phyloP scores from a whole-genome alignment of 2,329 filamentous ascomycete species.

The Diaporthe citrichinensis region DNA sequence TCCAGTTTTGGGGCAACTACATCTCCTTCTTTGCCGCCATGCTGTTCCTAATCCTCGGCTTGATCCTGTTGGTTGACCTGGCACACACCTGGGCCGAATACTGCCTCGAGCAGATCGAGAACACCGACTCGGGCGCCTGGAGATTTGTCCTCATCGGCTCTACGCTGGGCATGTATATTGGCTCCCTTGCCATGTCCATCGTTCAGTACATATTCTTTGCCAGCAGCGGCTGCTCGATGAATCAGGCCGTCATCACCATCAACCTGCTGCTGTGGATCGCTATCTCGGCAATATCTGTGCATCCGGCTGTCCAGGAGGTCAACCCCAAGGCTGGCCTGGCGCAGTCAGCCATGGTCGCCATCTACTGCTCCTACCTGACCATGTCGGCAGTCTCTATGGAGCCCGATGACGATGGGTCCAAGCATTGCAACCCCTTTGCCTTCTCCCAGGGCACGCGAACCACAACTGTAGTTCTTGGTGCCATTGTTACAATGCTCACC shows the following conservation, averaged over 20 bases:
- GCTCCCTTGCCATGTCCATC: constrained; percentile 92
- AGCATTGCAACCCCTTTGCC: constrained; percentile 92
- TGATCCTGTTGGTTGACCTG: constrained; percentile 93
- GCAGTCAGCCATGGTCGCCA: constrained; percentile 96
- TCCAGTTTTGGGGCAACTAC: constrained; percentile 96
- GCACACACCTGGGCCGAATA: constrained; percentile 98
- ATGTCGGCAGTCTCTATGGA: constrained; percentile 99
- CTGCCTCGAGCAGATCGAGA: constrained; percentile 93
- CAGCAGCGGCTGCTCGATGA: constrained; percentile 86
- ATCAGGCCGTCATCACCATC: constrained; percentile 94
- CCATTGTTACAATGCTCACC: constrained; percentile 95
- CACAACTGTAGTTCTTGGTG: constrained; percentile 91
- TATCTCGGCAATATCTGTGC: constrained; percentile 88
- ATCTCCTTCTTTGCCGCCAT: constrained; percentile 90
- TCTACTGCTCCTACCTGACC: constrained; percentile 98
- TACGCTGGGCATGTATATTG: constrained; percentile 93
- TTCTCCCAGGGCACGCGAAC: constrained; percentile 88
- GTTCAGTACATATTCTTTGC: constrained; percentile 99
- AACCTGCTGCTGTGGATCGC: constrained; percentile 88
- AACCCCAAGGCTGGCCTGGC: constrained; percentile 95
- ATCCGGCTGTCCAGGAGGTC: constrained; percentile 89
- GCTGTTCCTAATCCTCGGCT: constrained; percentile 91
- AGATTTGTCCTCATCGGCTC: constrained; percentile 90
- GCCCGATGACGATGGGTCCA: constrained; percentile 90
- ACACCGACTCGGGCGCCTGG: constrained; percentile 88